Base-by-base conservation (phyloP, 108 stramenopile genomes). In the Nannochloropsis granulata region DNA sequence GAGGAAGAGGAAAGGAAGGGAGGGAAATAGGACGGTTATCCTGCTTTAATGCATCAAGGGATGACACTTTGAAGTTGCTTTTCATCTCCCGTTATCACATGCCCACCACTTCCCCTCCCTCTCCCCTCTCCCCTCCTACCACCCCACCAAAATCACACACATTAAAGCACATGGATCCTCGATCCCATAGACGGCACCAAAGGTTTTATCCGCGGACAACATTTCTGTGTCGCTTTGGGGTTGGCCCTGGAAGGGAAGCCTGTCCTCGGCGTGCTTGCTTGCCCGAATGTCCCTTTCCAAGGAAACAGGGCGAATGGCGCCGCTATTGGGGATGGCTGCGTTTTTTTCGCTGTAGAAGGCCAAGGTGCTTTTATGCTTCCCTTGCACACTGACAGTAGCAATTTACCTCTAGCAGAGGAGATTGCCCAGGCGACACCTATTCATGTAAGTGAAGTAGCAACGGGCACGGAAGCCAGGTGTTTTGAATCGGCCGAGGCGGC, bases 101-200 rank as follows among this genome's bases (percentile, higher is more conserved):
- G 34, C 34, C 34, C 1, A 34, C 34, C 34, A 5, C 34, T 34
- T 34, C 34, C 34, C 5, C 34, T 34, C 5, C 34, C 34, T 34
- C 34, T 34, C 5, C 34, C 34, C 34, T 34, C 34, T 34, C 5
- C 34, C 34, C 5, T 34, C 1, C 34, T 3, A 34, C 5, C 34
- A 1, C 34, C 5, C 34, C 34, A 34, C 34, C 1, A 34, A 34
- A 34, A 34, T 71, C 21, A n/a, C 56, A 71, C 56, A 71, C n/a
- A 71, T n/a, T 10, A 11, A 16, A 71, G 56, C n/a, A 87, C 86
- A 25, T 96, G 94, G 94, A 89, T 90, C 25, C 85, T 94, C 5
- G 95, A 95, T 89, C 96, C 96, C 13, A 95, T 95, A 78, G 95
- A 96, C 84, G 96, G 95, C 43, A 96, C 95, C 13, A 95, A 94